A percentile compares a stretch with the other conserved stretches of the same genome.
These are phyloP conservation scores for Senecio squalidus DNA, from an alignment of 140 eudicot genomes.

Conservation along the genomic window DNA sequence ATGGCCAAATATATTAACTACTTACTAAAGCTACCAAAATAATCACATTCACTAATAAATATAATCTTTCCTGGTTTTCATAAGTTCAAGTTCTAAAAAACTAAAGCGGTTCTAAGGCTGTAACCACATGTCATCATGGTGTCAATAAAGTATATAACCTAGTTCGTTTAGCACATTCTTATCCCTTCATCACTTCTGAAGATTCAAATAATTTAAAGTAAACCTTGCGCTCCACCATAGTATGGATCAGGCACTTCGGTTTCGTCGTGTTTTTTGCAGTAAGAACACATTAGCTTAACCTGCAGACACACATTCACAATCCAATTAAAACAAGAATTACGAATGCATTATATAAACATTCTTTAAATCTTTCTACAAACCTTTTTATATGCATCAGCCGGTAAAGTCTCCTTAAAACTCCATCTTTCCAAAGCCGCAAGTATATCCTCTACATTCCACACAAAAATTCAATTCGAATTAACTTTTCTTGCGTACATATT, in stretches of 20 bases:
- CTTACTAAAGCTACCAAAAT: background rate
- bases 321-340: background rate
- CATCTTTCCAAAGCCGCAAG: constrained; percentile 76
- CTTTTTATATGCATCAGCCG: constrained; percentile 74
- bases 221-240: constrained; percentile 94
- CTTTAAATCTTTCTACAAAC: constrained; percentile 21
- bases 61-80: background rate
- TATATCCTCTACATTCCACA: constrained; percentile 61
- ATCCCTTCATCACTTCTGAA: background rate
- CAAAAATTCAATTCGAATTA: constrained; percentile 3
- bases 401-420: constrained; percentile 64
- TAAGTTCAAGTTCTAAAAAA: constrained; percentile 2
- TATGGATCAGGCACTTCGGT: constrained; percentile 97
- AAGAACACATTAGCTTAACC: constrained; percentile 90
- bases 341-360: background rate
- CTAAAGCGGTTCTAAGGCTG: background rate
- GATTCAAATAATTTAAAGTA: too few relatives aligned
- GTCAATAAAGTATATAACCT: background rate
- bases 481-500: background rate
- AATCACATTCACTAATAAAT: background rate
- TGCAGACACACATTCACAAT: constrained; percentile 28
- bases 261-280: constrained; percentile 84
- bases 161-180: background rate
- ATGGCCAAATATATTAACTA: too few relatives aligned
- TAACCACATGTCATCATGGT: background rate